A percentile compares a stretch with the other conserved stretches of the same genome.
Conservation (phyloP, 805 yeast genomes). For the Candida ficus region DNA sequence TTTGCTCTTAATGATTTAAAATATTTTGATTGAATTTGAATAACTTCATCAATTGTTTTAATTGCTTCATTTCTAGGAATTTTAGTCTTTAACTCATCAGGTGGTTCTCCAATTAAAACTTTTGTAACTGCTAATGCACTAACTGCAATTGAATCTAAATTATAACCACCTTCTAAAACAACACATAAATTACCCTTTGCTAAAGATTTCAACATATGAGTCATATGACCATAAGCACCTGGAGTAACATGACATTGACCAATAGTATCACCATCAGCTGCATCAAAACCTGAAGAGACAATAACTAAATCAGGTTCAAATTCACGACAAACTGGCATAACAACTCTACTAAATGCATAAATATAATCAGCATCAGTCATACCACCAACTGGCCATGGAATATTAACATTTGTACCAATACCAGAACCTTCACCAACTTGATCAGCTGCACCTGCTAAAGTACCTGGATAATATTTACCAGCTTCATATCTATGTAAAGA, state of each 20-base stretch:
- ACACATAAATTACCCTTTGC: conserved; percentile 89
- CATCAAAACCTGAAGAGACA: conserved; percentile 94
- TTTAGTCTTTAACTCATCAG: conserved; percentile 62
- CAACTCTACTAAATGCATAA: conserved; percentile 79
- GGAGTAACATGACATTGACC: conserved; percentile 97
- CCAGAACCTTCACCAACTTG: conserved; percentile 85
- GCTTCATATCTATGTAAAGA: conserved; percentile 91
- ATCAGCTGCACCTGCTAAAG: conserved; percentile 74
- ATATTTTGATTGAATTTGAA: conserved; percentile 72
- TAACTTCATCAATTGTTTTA: conserved; percentile 75
- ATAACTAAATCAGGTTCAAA: conserved; percentile 91
- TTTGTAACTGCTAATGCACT: conserved; percentile 92
- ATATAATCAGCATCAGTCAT: conserved; percentile 95
- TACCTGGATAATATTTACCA: conserved; percentile 93
- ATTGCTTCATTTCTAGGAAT: conserved; percentile 75
- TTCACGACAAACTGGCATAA: conserved; percentile 85
- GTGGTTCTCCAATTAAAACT: conserved; percentile 91
- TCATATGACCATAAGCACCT: conserved; percentile 94
- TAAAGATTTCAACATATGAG: conserved; percentile 79
- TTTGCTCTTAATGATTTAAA: conserved; percentile 77
- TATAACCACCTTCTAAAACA: conserved; percentile 94
- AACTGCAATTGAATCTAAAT: conserved; percentile 81
- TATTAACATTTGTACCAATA: conserved; percentile 80
- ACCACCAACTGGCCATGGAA: conserved; percentile 91
- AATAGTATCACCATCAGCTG: conserved; percentile 96